These are phyloP conservation scores for Pseudisothecium myosuroides DNA, from an alignment of 225 moss, liverwort and hornwort species.

Conservation along the genomic window DNA sequence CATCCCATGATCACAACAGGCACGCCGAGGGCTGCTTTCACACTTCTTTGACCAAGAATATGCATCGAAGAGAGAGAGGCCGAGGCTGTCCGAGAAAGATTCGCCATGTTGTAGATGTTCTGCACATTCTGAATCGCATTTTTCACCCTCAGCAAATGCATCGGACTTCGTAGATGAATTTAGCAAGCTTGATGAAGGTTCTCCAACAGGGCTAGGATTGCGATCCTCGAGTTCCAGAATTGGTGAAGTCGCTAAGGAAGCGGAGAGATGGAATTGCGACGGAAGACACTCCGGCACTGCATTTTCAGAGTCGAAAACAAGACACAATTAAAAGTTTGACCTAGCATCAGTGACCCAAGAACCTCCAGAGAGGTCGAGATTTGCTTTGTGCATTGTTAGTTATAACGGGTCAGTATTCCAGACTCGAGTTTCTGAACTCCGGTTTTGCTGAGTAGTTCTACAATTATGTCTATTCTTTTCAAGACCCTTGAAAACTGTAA, in stretches of 20 bases:
- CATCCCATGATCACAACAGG: neutral
- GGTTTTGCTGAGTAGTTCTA: neutral
- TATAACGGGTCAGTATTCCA: neutral
- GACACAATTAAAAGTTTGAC: neutral
- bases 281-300: slow-evolving; percentile 25
- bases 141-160: neutral
- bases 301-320: neutral
- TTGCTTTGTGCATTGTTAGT: neutral
- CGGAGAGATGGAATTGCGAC: neutral
- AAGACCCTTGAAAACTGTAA: neutral
- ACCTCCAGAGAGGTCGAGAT: neutral
- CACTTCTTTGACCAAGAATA: neutral
- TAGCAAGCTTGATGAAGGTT: neutral
- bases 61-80: slow-evolving; percentile 1
- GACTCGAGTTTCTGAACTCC: neutral
- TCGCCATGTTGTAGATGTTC: neutral
- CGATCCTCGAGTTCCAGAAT: neutral
- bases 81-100: slow-evolving; percentile 1
- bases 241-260: neutral
- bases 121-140: neutral
- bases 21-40: neutral
- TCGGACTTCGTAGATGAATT: neutral
- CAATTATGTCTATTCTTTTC: neutral
- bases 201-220: neutral
- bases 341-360: neutral